Base-by-base conservation (phyloP, 1,139 yeast species). In the Sugiyamaella sp. region DNA sequence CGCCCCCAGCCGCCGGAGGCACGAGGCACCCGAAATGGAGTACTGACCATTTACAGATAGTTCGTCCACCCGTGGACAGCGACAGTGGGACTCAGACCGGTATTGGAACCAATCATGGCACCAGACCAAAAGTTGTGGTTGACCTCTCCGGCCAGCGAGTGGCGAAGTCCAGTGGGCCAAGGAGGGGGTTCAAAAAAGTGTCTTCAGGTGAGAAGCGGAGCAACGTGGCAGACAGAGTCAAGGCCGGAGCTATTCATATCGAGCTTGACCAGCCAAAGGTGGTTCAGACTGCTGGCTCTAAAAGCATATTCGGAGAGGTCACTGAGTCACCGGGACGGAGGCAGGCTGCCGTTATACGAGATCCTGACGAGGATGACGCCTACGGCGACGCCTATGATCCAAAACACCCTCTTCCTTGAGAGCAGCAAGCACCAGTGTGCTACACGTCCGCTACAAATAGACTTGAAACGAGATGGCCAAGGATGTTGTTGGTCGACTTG, bases 381-480 rank as follows among this genome's bases (percentile, higher is more conserved):
- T 41, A 46, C 24, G 49, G 50, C 37, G 57, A 52, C 20, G 33
- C 33, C 3, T 55, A 55, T 39, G 55, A 57, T 27, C 60, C 60
- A 12, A 17, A 54, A 40, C 19, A 48, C 14, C 60, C 60, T 12
- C 16, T 44, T n/a, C 48, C 48, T 10, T 44, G 16, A 27, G 1
- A 22, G 37, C 24, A 25, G 27, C 24, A 4, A 14, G 10, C 14
- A 22, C 8, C 16, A 16, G 6, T 16, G 10, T 24, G 29, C 29
- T 10, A 5, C 5, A 10, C 5, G 10, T 24, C 5, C 5, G 29
- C 29, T 10, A 29, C 14, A 29, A 29, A 8, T 5, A 29, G 8
- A 29, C n/a, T n/a, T n/a, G n/a, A n/a, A n/a, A n/a, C n/a, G n/a
- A n/a, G n/a, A n/a, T n/a, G n/a, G n/a, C n/a, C n/a, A n/a, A n/a